Evolutionary conservation across 2,329 filamentous ascomycete genomes (phyloP), one percentile per base, ranked within the genome.

Genomic region (Colletotrichum karsti): DNA sequence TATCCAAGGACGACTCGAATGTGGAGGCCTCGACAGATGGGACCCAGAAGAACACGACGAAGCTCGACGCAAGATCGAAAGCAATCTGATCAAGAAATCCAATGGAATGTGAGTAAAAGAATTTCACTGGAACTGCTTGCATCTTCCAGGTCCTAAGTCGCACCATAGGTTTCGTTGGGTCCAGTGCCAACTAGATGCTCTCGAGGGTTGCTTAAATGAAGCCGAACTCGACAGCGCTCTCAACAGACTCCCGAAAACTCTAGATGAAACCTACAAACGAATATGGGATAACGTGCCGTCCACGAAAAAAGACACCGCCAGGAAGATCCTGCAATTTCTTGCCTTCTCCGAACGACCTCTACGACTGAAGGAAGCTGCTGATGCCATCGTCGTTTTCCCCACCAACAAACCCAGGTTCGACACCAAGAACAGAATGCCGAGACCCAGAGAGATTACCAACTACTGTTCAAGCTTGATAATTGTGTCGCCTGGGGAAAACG

Each of bases 241-340:
- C 1, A 13, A 37, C 8, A 37, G 30, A 7, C 20, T 67, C 5
- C 64, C 58, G n/a, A 18, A 12, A 5, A 35, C 54, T 5, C 30
- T 67, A 4, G 54, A 44, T 10, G 53, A 62, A 9, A 62, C 58
- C 7, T 67, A 67, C 20, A 24, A n/a, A 3, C 33, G 57, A 20
- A 46, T 67, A 18, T 37, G 59, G 6, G 15, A 71, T 53, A 62
- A 22, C 30, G 73, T 74, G 35, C 72, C 71, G 9, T 13, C 20
- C 22, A 50, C 63, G 12, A 13, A 57, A 18, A 69, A 71, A 39
- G 37, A 39, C 18, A 41, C 65, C 20, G 66, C 72, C 15, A 63
- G 67, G 1, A 71, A 72, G 5, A 63, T 77, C 1, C 53, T 72
- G 4, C 71, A 75, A 46, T 76, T 76, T 41, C 57, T 76, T 2